Base-by-base conservation (phyloP, 2,329 filamentous ascomycete species). In the Coniochaeta sp. region DNA sequence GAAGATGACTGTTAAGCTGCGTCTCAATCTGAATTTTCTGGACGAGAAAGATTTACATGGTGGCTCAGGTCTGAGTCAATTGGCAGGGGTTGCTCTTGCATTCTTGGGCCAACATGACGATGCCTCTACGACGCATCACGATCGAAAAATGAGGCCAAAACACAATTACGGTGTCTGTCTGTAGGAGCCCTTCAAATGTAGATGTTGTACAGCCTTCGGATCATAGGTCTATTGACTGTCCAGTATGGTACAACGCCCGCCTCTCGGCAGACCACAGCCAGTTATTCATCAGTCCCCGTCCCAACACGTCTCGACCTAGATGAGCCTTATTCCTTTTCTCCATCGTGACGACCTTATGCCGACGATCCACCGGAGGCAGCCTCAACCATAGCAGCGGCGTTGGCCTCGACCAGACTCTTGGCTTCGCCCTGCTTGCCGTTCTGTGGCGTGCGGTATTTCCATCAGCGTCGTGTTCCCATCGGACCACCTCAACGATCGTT, bases 401-500 rank as follows among this genome's bases (percentile, higher is more conserved):
- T 85, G 70, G 81, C 83, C 47, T 81, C 75, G 59, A 76, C 85
- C 67, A 97, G 79, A 74, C 82, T 86, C 85, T 90, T 90, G 72
- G 81, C 68, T 56, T 98, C 93, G 75, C 91, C 89, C 81, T 96
- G 91, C 87, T 96, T 97, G 83, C 95, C 95, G 80, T 92, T 91
- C 95, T 98, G 77, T 76, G 74, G 63, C 73, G 70, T 71, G 73
- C 67, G 57, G 67, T 71, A 72, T 71, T 71, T 61, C 66, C 59
- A 61, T 66, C 60, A 62, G 54, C 57, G 36, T 57, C 54, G 60
- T 28, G 7, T 26, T 26, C 19, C 19, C 28, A 6, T 28, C n/a
- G 8, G 5, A 6, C 3, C 3, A 31, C 12, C 47, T 24, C 43
- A 9, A n/a, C 36, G 36, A 26, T 31, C 19, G 31, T 22, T 56